These are phyloP conservation scores for Blumeria graminis DNA, from an alignment of 2,329 filamentous ascomycete genomes.

Conservation along the genomic window DNA sequence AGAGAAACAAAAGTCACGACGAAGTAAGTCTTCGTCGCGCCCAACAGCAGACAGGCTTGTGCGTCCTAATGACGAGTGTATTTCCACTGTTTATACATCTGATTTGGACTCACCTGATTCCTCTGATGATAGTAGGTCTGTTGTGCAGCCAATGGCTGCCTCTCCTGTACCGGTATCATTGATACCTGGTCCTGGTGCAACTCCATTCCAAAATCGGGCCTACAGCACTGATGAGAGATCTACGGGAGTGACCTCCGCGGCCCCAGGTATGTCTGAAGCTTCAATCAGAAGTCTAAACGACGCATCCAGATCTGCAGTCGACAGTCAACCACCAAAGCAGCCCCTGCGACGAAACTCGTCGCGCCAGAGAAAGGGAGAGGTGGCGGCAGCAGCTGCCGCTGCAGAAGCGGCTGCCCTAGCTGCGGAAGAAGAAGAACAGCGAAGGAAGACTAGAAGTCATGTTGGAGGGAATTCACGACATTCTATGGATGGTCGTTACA, in stretches of 20 bases:
- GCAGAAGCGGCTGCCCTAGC: slow-evolving; percentile 24
- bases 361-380: slow-evolving; percentile 21
- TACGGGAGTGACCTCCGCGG: slow-evolving; percentile 20
- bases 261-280: background rate
- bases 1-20: slow-evolving; percentile 34
- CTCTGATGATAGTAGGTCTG: too few species aligned
- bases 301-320: too few species aligned
- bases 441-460: slow-evolving; percentile 8
- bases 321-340: slow-evolving; percentile 9
- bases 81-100: too few species aligned
- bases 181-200: too few species aligned
- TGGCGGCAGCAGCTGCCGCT: slow-evolving; percentile 21
- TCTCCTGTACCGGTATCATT: too few species aligned
- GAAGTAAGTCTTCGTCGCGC: slow-evolving; percentile 24
- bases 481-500: slow-evolving; percentile 18
- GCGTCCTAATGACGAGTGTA: too few species aligned
- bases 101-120: too few species aligned
- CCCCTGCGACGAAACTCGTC: slow-evolving; percentile 22
- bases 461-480: slow-evolving; percentile 4
- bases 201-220: too few species aligned
- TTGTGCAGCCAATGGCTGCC: too few species aligned
- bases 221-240: slow-evolving; percentile 37
- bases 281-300: too few species aligned
- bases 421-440: slow-evolving; percentile 21
- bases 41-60: slow-evolving; percentile 6